Evolutionary conservation across 192 early-diverging fungal genomes (phyloP), one percentile per base, ranked within the genome.

Genomic region (Piromyces finnis): DNA sequence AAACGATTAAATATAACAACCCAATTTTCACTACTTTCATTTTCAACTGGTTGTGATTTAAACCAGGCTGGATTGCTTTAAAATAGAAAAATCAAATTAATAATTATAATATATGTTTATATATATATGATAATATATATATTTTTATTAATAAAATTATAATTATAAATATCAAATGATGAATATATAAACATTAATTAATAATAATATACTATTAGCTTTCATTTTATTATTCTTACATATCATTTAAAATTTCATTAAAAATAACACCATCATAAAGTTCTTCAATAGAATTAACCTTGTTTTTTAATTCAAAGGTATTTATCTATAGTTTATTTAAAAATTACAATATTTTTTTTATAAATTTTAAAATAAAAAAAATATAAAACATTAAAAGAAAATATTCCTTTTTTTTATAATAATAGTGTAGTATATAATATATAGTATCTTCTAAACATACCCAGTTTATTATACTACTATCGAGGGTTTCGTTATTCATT

Each of bases 1-100:
- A 98, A 89, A 79, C 94, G 94, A 86, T 96, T 97, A 84, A 95
- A 92, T 82, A 93, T 94, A 36, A 95, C 83, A 3, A 99, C 94
- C 97, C 97, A 99, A 88, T 96, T 98, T 84, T 94, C 93, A 77
- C 92, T 94, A 12, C 90, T 88, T 78, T 92, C 94, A 12, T 90
- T 88, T 78, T 94, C 93, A 16, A 89, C 85, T 3, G 90, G 86
- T 13, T 90, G 88, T 36, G 90, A 83, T 81, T 95, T 95, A 91
- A 99, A 97, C 95, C 95, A 98, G 77, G 90, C 88, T 26, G 92
- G 85, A 85, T 98, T 95, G 82, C 96, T 97, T 39, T 51, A 39
- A 79, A n/a, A n/a, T n/a, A n/a, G n/a, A n/a, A n/a, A n/a, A n/a
- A n/a, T n/a, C n/a, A n/a, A n/a, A n/a, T n/a, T n/a, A n/a, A n/a